Conservation (phyloP, 441 rosid species). For the Populus hybrid region DNA sequence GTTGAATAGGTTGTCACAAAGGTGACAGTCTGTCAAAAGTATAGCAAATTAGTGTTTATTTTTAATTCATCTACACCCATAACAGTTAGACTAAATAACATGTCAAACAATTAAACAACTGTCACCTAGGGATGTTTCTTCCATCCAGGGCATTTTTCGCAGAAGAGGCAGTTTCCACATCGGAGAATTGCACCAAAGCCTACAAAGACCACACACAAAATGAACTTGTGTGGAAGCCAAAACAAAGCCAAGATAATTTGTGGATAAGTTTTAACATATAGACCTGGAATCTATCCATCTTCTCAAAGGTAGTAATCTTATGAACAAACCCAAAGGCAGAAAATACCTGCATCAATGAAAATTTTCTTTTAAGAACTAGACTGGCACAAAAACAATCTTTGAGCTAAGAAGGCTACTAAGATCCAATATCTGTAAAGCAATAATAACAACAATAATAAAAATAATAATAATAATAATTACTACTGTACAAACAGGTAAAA, state of each 20-base stretch:
- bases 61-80: not conserved
- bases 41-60: not conserved
- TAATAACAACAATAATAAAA: not conserved
- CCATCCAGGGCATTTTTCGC: slow-evolving; percentile 90
- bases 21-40: slow-evolving; percentile 8
- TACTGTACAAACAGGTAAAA: not conserved
- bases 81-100: slow-evolving; percentile 46
- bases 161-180: slow-evolving; percentile 84
- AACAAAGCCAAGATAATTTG: slow-evolving; percentile 6
- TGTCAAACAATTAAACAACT: slow-evolving; percentile 58
- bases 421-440: not conserved
- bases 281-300: slow-evolving; percentile 98
- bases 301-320: slow-evolving; percentile 97
- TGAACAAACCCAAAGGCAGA: slow-evolving; percentile 98
- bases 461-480: not conserved
- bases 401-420: slow-evolving; percentile 6
- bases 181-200: slow-evolving; percentile 99
- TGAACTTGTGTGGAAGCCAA: slow-evolving; percentile 16
- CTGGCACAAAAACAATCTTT: slow-evolving; percentile 6
- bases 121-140: slow-evolving; percentile 99
- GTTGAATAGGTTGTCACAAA: not conserved
- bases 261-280: not conserved
- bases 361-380: slow-evolving; percentile 19
- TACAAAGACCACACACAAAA: slow-evolving; percentile 29
- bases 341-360: slow-evolving; percentile 72